Evolutionary conservation across 1,284 basidiomycete genomes (phyloP).

Genomic region (Cryptococcus hybrid): DNA sequence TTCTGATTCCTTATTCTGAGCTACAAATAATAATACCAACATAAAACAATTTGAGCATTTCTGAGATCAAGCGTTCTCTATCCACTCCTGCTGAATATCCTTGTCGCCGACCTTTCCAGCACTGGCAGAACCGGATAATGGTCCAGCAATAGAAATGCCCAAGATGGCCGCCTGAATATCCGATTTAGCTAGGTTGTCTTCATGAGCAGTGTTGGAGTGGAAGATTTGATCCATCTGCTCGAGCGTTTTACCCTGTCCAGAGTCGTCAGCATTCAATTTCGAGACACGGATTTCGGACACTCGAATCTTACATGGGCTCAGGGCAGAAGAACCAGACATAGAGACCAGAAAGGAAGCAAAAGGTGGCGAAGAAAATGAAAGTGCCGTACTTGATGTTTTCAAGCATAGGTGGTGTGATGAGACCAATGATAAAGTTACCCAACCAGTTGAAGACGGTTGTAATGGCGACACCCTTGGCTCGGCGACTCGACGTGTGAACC

Average conservation of each 20-base stretch:
- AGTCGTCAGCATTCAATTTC: too few relatives aligned
- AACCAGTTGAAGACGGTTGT: slow-evolving; percentile 33
- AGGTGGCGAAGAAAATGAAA: slow-evolving; percentile 29
- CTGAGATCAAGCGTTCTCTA: too few relatives aligned
- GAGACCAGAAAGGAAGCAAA: slow-evolving; percentile 12
- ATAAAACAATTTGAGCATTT: too few relatives aligned
- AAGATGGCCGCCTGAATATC: background rate
- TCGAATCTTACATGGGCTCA: slow-evolving; percentile 16
- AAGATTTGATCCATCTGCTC: slow-evolving; percentile 29
- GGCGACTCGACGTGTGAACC: slow-evolving; percentile 20
- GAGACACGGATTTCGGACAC: too few relatives aligned
- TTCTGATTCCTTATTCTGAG: too few relatives aligned
- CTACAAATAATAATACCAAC: too few relatives aligned
- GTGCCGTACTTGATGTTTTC: slow-evolving; percentile 21
- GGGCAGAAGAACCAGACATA: slow-evolving; percentile 24
- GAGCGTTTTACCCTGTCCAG: slow-evolving; percentile 12
- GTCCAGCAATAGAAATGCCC: too few relatives aligned
- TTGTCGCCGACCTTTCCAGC: too few relatives aligned
- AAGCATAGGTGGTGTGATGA: slow-evolving; percentile 30
- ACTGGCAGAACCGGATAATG: too few relatives aligned
- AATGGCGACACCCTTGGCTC: background rate
- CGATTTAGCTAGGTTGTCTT: slow-evolving; percentile 9
- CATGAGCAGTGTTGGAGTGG: slow-evolving; percentile 13
- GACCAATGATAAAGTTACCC: slow-evolving; percentile 27
- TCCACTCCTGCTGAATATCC: too few relatives aligned